phyloP scores from a whole-genome alignment of 306 rosid species.

The Mucuna pruriens region DNA sequence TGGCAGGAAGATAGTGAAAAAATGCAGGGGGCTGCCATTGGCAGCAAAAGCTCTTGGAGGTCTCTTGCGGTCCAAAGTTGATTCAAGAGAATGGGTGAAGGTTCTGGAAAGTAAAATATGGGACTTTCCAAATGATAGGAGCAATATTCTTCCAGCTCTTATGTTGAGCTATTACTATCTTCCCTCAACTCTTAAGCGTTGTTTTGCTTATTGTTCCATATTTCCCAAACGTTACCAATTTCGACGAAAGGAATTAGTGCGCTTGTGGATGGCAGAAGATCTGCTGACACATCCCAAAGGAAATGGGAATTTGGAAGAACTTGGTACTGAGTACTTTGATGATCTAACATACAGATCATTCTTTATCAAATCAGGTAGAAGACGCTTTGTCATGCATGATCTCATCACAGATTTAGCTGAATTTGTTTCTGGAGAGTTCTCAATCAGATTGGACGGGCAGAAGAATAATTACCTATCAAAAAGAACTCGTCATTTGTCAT shows the following conservation, averaged over 20 bases:
- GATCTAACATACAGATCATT: neutral
- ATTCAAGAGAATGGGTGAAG: neutral
- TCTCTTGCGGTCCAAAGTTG: constrained; percentile 10
- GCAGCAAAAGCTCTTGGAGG: constrained; percentile 13
- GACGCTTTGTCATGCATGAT: constrained; percentile 15
- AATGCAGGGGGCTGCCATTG: neutral
- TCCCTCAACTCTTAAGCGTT: constrained; percentile 3
- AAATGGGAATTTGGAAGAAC: neutral
- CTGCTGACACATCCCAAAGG: neutral
- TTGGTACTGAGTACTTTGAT: neutral
- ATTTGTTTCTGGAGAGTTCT: constrained; percentile 14
- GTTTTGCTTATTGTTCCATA: constrained; percentile 11
- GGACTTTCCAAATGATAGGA: constrained; percentile 9
- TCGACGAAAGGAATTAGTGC: neutral
- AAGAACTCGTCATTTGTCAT: constrained; percentile 1
- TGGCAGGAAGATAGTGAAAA: neutral
- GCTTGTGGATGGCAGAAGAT: constrained; percentile 16
- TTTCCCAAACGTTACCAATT: neutral
- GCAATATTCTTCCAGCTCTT: constrained; percentile 17
- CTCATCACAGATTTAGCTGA: constrained; percentile 2
- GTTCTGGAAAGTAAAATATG: neutral
- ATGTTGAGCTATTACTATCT: constrained; percentile 16
- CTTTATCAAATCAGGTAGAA: neutral
- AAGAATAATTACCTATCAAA: neutral
- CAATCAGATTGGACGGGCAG: constrained; percentile 1